Evolutionary conservation across 2,329 filamentous ascomycete species (phyloP).

Genomic region (Aspergillus amoenus): DNA sequence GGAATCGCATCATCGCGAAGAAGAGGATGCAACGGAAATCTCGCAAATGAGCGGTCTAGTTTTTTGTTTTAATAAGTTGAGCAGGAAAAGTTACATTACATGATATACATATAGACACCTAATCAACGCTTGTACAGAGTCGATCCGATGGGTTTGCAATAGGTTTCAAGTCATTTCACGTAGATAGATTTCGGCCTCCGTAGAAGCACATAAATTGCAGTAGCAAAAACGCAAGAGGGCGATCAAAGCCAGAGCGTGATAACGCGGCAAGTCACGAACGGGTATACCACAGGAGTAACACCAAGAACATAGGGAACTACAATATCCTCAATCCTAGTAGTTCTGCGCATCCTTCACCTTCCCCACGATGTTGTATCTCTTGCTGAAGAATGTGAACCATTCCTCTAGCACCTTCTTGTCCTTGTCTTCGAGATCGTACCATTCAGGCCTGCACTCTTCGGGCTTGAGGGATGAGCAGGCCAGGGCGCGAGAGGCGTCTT

Average conservation of each 20-base stretch:
- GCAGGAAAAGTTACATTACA: constrained; percentile 6
- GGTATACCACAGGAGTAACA: constrained; percentile 8
- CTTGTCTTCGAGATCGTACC: constrained; percentile 78
- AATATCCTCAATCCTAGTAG: constrained; percentile 26
- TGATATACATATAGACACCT: not conserved
- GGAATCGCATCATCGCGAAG: constrained; percentile 78
- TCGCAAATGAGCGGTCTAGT: constrained; percentile 51
- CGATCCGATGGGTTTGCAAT: not conserved
- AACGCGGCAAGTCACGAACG: not conserved
- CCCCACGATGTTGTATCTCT: constrained; percentile 80
- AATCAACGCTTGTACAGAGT: not conserved
- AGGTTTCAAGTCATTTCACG: not conserved
- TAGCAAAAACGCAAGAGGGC: not conserved
- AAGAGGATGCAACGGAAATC: constrained; percentile 72
- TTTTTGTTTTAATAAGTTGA: not conserved
- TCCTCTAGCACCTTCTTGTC: constrained; percentile 83
- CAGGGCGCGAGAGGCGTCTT: constrained; percentile 90
- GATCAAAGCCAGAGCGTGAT: not conserved
- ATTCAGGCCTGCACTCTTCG: constrained; percentile 80
- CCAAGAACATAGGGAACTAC: not conserved
- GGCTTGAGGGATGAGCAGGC: constrained; percentile 81
- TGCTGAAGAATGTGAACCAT: constrained; percentile 95
- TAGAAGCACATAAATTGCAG: not conserved
- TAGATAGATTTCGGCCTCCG: not conserved
- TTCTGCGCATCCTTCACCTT: constrained; percentile 44